These are phyloP conservation scores for Cicer chorassanicum DNA, from an alignment of 306 rosid genomes.

Conservation along the genomic window DNA sequence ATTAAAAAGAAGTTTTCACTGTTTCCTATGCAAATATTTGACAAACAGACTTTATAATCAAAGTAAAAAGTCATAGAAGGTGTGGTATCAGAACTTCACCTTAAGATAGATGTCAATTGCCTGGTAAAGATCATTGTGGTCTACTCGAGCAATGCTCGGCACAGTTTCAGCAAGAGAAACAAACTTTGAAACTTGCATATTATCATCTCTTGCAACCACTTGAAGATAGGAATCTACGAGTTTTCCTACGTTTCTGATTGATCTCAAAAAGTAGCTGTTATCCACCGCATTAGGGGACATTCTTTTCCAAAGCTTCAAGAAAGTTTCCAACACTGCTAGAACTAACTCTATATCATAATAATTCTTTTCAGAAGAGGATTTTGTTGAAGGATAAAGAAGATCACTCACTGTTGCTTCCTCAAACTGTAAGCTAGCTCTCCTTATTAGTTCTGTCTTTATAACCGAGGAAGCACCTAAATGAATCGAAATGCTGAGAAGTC, in stretches of 20 bases:
- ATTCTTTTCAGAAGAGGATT: constrained; percentile 59
- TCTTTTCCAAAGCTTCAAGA: constrained; percentile 75
- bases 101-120: constrained; percentile 89
- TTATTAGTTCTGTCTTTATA: constrained; percentile 73
- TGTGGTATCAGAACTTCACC: constrained; percentile 52
- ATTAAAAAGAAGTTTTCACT: constrained; percentile 7
- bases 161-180: constrained; percentile 76
- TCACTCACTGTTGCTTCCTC: constrained; percentile 91
- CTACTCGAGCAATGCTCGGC: constrained; percentile 74
- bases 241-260: constrained; percentile 82
- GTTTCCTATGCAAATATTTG: background rate
- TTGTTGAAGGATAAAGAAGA: constrained; percentile 70
- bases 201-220: constrained; percentile 77
- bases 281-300: constrained; percentile 65
- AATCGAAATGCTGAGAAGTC: constrained; percentile 69
- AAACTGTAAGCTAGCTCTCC: constrained; percentile 76
- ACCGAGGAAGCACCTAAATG: constrained; percentile 67
- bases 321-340: constrained; percentile 74
- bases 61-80: constrained; percentile 7
- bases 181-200: constrained; percentile 75
- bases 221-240: constrained; percentile 95
- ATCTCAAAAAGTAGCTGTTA: constrained; percentile 57
- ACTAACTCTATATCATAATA: constrained; percentile 84
- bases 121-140: constrained; percentile 78
- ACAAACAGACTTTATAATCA: background rate